Base-by-base conservation (phyloP, 2,329 filamentous ascomycete species). In the Botrytis pseudocinerea region DNA sequence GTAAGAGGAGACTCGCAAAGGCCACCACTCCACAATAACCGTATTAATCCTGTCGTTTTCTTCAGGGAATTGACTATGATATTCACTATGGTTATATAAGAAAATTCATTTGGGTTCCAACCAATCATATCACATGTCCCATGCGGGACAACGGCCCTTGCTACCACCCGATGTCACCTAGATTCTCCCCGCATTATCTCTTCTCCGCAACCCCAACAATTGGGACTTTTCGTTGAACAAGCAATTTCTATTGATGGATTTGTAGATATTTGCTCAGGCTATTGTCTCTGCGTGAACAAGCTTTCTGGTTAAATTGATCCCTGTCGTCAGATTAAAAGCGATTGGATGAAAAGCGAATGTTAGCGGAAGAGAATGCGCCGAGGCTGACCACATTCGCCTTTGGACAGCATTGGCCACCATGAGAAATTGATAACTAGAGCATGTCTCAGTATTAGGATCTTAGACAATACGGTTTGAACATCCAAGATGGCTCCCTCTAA, bases 131-230 rank as follows among this genome's bases (percentile, higher is more conserved):
- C 62, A 46, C 16, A 64, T 46, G n/a, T 32, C 42, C 9, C 62
- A 32, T 32, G 62, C 62, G 62, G 62, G 42, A 64, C n/a, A 64
- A 20, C 62, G 62, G 62, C 18, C 62, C 62, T 64, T 32, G 42
- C 40, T 32, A 42, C 42, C n/a, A 46, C 44, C 62, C 16, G 8
- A 35, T 32, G n/a, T 64, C 44, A 44, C n/a, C n/a, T 32, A 18
- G 6, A 22, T 32, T 64, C 25, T 9, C 62, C 40, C 61, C 62
- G 40, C 62, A 46, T 64, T 32, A 64, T 64, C 22, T 64, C n/a
- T 46, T 46, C 62, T 44, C 62, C 62, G 40, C 62, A 35, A 64
- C 8, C 20, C n/a, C 40, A 46, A 64, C 42, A 46, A 4, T 46
- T 46, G 62, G 42, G 9, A 32, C 32, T 28, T 44, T 20, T 2